Evolutionary conservation across 495 filamentous ascomycete species (phyloP).

Genomic region (Parathielavia appendiculata): DNA sequence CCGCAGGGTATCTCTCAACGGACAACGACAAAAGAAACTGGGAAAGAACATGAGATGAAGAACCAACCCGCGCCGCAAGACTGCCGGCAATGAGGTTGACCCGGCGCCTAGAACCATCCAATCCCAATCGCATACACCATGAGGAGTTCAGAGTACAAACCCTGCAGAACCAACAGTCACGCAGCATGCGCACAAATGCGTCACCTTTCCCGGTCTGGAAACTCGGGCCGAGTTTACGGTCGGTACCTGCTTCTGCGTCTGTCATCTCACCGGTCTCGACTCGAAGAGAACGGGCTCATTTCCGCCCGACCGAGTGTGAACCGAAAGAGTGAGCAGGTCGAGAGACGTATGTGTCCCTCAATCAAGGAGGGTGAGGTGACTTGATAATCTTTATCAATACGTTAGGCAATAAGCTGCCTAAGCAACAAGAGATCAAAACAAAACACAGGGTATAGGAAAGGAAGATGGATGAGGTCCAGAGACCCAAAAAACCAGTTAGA

Average conservation of each 20-base stretch:
- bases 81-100: background rate
- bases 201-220: no score
- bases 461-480: constrained; percentile 6
- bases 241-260: no score
- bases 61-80: background rate
- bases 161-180: background rate
- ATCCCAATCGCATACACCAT: background rate
- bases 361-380: background rate
- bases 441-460: background rate
- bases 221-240: no score
- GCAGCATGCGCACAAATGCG: no score
- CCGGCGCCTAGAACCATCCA: background rate
- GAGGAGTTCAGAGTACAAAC: background rate
- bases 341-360: no score
- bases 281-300: no score
- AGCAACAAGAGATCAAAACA: background rate
- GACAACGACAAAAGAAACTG: background rate
- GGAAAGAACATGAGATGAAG: background rate
- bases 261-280: no score
- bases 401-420: background rate
- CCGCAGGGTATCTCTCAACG: background rate
- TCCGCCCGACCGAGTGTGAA: no score
- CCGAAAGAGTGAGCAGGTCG: no score
- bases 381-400: background rate
- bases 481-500: background rate